phyloP scores from a whole-genome alignment of 257 asterid species.

The Gardenia jasminoides region DNA sequence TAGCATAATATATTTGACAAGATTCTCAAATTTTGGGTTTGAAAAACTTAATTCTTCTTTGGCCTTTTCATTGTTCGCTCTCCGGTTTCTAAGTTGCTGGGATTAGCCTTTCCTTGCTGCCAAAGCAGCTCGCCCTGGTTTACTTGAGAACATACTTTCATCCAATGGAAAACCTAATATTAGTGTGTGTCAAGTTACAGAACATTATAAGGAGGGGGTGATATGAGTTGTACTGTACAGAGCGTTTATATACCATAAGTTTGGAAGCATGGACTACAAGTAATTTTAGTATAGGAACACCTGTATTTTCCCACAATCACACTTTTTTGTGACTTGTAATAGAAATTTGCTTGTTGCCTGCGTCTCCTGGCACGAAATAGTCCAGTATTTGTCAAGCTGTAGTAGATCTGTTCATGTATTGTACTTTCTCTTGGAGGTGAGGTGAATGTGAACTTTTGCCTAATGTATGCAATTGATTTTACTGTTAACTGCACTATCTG shows the following conservation, averaged over 20 bases:
- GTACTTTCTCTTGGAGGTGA: not conserved
- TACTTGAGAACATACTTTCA: not conserved
- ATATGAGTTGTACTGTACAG: not conserved
- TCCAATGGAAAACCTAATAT: not conserved
- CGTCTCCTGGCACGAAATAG: not conserved
- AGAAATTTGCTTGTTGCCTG: not conserved
- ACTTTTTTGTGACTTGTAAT: not conserved
- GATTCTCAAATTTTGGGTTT: not conserved
- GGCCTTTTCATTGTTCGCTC: not conserved
- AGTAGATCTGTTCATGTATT: not conserved
- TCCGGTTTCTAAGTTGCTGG: not conserved
- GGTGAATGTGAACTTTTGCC: not conserved
- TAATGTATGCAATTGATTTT: not conserved
- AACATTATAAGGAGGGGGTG: not conserved
- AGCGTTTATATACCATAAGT: not conserved
- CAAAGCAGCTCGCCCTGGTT: not conserved
- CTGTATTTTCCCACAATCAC: no score
- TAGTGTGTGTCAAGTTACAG: not conserved
- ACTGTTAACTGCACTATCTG: not conserved
- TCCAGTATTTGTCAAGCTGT: not conserved
- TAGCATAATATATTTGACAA: not conserved
- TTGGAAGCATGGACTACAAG: slow-evolving; percentile 1
- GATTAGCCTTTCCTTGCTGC: not conserved
- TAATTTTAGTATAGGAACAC: slow-evolving; percentile 3
- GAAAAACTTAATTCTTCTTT: not conserved